Evolutionary conservation across 1,139 yeast species (phyloP).

Genomic region (Yamadazyma oceani): DNA sequence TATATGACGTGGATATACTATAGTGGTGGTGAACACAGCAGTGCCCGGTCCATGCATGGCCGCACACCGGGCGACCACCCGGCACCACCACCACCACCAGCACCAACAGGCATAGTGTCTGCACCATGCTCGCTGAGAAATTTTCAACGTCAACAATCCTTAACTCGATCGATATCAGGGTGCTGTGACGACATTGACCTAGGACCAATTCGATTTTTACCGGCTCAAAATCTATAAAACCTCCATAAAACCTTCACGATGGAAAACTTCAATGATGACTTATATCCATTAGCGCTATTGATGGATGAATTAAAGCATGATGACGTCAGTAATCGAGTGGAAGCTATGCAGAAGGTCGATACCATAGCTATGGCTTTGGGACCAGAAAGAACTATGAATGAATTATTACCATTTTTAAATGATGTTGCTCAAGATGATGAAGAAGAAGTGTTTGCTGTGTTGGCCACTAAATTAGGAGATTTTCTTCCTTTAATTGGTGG

Average conservation of each 20-base stretch:
- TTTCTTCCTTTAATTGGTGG: conserved; percentile 92
- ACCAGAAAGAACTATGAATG: conserved; percentile 86
- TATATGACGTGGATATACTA: too few relatives aligned
- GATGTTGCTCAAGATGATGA: conserved; percentile 97
- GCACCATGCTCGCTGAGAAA: conserved; percentile 2
- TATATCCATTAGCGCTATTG: conserved; percentile 91
- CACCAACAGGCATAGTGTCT: neutral
- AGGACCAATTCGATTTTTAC: too few relatives aligned
- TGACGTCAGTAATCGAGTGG: conserved; percentile 89
- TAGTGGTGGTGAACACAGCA: too few relatives aligned
- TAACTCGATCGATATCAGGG: conserved; percentile 2
- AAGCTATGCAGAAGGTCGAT: conserved; percentile 91
- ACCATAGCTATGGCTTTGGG: conserved; percentile 96
- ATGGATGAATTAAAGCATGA: conserved; percentile 96
- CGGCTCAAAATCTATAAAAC: too few relatives aligned
- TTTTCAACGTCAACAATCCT: conserved; percentile 11
- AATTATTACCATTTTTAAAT: conserved; percentile 80
- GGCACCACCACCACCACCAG: too few relatives aligned
- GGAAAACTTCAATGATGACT: conserved; percentile 56
- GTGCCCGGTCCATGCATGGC: too few relatives aligned
- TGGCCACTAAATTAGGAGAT: conserved; percentile 86
- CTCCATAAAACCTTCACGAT: conserved; percentile 18
- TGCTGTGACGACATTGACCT: too few relatives aligned
- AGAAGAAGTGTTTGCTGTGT: conserved; percentile 93
- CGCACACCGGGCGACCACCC: too few relatives aligned